Conservation (phyloP, 805 yeast species). For the Maudiozyma serrabonitensis region DNA sequence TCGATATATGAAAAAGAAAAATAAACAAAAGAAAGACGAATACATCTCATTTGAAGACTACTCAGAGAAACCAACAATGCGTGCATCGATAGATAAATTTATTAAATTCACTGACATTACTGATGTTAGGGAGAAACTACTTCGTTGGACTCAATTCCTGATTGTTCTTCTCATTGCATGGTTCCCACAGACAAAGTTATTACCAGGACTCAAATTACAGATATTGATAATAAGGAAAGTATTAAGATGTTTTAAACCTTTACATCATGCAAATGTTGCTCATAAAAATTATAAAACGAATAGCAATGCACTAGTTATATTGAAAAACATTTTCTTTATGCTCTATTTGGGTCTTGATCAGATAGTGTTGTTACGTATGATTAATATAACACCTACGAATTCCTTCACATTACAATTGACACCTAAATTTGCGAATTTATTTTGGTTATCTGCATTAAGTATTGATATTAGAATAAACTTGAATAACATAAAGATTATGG, state of each 20-base stretch:
- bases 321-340: slow-evolving; percentile 51
- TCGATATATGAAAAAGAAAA: background rate
- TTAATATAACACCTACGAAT: slow-evolving; percentile 40
- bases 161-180: background rate
- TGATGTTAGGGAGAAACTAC: background rate
- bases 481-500: slow-evolving; percentile 31
- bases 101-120: background rate
- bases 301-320: slow-evolving; percentile 12
- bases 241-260: slow-evolving; percentile 72
- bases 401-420: slow-evolving; percentile 36
- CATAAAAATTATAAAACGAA: slow-evolving; percentile 42
- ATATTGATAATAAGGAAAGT: slow-evolving; percentile 70
- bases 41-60: background rate
- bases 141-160: background rate
- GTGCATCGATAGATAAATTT: background rate
- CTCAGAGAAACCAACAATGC: background rate
- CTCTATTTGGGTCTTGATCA: slow-evolving; percentile 56
- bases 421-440: slow-evolving; percentile 50
- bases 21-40: background rate
- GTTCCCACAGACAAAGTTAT: slow-evolving; percentile 32
- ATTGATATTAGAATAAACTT: slow-evolving; percentile 52
- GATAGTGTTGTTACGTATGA: slow-evolving; percentile 43
- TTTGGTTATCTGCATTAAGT: slow-evolving; percentile 67
- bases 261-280: slow-evolving; percentile 58
- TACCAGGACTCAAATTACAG: slow-evolving; percentile 22